Percentiles rank a stretch among this genome's conserved stretches.
Conservation (phyloP, 2,329 filamentous ascomycete genomes). For the Monosporascus sp. region DNA sequence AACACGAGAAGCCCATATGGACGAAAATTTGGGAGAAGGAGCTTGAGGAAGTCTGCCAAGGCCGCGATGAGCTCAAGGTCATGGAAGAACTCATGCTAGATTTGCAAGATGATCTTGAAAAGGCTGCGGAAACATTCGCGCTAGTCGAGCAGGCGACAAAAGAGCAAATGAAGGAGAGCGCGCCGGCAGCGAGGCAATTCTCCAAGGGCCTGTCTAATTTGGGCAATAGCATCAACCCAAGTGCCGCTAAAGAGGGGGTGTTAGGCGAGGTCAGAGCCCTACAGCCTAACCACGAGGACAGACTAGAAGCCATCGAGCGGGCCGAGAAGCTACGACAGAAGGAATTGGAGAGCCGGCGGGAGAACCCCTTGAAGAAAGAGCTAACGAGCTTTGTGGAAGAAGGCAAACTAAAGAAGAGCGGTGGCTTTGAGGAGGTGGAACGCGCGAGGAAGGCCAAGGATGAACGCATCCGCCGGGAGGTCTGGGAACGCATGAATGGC, state of each 20-base stretch:
- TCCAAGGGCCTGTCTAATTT: conserved; percentile 52
- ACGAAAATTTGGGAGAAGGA: conserved; percentile 99
- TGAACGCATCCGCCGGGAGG: conserved; percentile 77
- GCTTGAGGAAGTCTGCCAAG: conserved; percentile 90
- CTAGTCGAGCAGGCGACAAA: conserved; percentile 98
- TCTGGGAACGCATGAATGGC: conserved; percentile 63
- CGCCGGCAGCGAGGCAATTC: conserved; percentile 45
- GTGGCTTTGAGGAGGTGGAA: conserved; percentile 91
- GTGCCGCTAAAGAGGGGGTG: conserved; percentile 82
- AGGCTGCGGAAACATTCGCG: conserved; percentile 87
- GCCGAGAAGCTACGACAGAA: conserved; percentile 87
- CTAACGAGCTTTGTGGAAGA: conserved; percentile 80
- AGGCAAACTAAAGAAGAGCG: conserved; percentile 90
- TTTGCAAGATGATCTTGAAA: conserved; percentile 89
- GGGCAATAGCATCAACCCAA: conserved; percentile 57
- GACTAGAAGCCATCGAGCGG: conserved; percentile 93
- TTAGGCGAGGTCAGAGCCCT: conserved; percentile 89
- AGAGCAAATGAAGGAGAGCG: conserved; percentile 79
- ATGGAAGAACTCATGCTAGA: conserved; percentile 94
- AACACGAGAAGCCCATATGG: conserved; percentile 90
- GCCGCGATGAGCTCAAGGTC: conserved; percentile 88
- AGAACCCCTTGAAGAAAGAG: conserved; percentile 77
- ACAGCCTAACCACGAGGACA: conserved; percentile 88
- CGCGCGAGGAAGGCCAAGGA: conserved; percentile 78
- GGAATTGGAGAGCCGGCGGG: conserved; percentile 72